Conservation (phyloP, 176 grass and related monocot genomes). For the bread wheat (Triticum aestivum) region DNA sequence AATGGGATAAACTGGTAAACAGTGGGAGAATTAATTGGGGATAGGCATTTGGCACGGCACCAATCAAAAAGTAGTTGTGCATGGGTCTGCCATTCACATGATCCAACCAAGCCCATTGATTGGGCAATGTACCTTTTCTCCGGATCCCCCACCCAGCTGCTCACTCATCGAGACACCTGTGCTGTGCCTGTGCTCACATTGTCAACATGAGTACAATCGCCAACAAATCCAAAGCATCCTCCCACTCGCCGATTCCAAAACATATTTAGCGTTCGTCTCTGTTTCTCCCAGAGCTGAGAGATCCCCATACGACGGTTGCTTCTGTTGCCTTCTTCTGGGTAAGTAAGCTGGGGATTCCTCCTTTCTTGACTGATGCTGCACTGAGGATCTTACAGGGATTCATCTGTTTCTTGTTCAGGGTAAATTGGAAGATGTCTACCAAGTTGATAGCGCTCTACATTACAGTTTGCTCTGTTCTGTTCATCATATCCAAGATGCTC, state of each 20-base stretch:
- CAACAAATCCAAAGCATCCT: neutral
- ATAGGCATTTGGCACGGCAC: neutral
- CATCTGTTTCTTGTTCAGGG: neutral
- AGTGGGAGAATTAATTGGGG: conserved; percentile 13
- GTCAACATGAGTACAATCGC: conserved; percentile 9
- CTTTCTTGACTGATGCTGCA: neutral
- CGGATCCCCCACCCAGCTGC: conserved; percentile 23
- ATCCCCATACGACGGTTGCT: too few species aligned
- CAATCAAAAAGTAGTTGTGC: conserved; percentile 22
- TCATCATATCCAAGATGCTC: conserved; percentile 78
- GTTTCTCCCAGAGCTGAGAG: neutral
- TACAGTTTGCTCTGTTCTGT: conserved; percentile 59
- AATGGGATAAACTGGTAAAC: conserved; percentile 4
- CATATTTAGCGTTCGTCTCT: neutral
- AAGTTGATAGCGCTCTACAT: conserved; percentile 58
- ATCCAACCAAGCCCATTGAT: conserved; percentile 48
- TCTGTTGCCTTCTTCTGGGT: neutral
- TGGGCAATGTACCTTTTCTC: neutral
- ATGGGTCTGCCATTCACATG: conserved; percentile 53
- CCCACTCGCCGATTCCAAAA: conserved; percentile 2
- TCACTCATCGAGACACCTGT: conserved; percentile 32
- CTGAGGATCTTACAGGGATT: neutral
- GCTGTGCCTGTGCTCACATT: conserved; percentile 15
- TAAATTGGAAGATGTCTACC: conserved; percentile 22
- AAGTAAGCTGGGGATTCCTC: neutral